Conservation (phyloP, 345 rosid genomes). For the Eucalyptus sp. region DNA sequence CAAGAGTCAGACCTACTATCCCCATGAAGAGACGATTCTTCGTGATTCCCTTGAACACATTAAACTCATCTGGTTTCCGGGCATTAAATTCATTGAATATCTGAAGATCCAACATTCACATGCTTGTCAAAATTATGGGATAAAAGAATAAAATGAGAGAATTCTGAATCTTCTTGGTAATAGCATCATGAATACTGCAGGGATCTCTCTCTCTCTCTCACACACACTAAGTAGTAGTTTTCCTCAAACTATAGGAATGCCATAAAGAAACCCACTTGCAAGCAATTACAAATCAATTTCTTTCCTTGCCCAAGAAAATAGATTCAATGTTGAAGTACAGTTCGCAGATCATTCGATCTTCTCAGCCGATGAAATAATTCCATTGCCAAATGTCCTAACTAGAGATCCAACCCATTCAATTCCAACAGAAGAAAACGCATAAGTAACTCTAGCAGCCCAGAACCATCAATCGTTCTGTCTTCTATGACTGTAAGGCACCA, state of each 20-base stretch:
- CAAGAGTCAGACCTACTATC: conserved; percentile 54
- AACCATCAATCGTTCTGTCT: not conserved
- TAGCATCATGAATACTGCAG: not conserved
- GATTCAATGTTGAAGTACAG: not conserved
- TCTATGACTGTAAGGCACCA: not conserved
- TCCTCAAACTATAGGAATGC: not conserved
- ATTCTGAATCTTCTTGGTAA: not conserved
- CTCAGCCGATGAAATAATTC: not conserved
- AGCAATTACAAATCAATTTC: not conserved
- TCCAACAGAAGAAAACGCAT: too few species aligned
- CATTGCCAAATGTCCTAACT: not conserved
- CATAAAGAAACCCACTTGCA: not conserved
- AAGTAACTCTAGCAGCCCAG: not conserved
- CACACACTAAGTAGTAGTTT: not conserved
- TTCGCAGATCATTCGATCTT: not conserved
- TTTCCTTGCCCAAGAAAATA: not conserved
- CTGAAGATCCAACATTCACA: conserved; percentile 17
- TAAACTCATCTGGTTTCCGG: conserved; percentile 83
- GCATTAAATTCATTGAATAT: conserved; percentile 94
- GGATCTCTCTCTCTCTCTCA: not conserved
- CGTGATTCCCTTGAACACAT: conserved; percentile 69
- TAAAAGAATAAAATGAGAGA: not conserved
- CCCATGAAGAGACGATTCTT: conserved; percentile 70
- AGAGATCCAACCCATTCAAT: not conserved
- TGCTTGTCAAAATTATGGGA: not conserved